Percentiles rank a stretch among this genome's conserved stretches.
Conservation (phyloP, 352 stramenopile genomes). For the Phytophthora agathidicida region DNA sequence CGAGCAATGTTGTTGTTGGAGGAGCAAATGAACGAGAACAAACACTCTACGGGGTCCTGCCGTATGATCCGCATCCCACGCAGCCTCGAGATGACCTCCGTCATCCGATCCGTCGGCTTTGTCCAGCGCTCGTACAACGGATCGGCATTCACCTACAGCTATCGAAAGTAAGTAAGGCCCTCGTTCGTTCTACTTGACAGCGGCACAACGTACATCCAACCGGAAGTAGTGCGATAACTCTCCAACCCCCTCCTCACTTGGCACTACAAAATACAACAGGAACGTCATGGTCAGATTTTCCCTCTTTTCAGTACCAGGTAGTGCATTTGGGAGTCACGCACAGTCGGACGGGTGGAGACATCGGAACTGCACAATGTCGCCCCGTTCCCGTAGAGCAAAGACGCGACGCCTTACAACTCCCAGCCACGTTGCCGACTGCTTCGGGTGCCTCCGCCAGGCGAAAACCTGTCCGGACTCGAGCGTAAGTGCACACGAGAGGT, state of each 20-base stretch:
- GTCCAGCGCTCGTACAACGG: constrained; percentile 89
- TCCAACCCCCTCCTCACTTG: constrained; percentile 48
- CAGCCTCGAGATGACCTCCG: constrained; percentile 75
- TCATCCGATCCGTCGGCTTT: constrained; percentile 55
- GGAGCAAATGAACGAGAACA: constrained; percentile 98
- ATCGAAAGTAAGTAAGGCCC: constrained; percentile 6
- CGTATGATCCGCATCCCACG: constrained; percentile 91
- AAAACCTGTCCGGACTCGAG: constrained; percentile 64
- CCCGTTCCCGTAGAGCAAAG: constrained; percentile 55
- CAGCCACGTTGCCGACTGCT: constrained; percentile 35
- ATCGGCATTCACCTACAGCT: constrained; percentile 25
- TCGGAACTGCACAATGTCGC: constrained; percentile 50
- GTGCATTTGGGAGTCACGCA: too few species aligned
- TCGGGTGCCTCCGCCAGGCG: constrained; percentile 31
- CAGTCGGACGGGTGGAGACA: constrained; percentile 68
- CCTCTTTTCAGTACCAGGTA: neutral
- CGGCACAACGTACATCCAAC: constrained; percentile 54
- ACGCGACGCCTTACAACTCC: constrained; percentile 56
- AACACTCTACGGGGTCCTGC: constrained; percentile 96
- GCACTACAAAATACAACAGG: constrained; percentile 29
- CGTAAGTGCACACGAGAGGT: constrained; percentile 57
- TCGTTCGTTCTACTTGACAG: neutral
- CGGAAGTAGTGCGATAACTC: constrained; percentile 91
- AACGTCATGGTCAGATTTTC: neutral
- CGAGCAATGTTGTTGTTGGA: constrained; percentile 99